Conservation (phyloP, 495 filamentous ascomycete genomes). For the Acidiella bohemica region DNA sequence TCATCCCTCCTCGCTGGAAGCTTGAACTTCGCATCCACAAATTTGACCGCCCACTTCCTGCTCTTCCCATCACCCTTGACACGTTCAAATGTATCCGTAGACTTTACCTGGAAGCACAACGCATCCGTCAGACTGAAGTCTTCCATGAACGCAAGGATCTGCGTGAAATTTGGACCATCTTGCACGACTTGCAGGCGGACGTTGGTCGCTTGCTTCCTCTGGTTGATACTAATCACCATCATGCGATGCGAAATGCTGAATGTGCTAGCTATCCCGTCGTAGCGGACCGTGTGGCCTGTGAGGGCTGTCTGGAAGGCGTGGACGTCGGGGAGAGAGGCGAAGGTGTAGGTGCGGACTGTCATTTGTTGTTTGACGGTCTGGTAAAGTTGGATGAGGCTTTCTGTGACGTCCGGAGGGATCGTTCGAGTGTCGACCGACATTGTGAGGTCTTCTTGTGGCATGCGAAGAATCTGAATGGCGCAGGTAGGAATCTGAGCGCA, state of each 20-base stretch:
- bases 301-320: conserved; percentile 64
- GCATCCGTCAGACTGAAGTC: conserved; percentile 70
- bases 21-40: conserved; percentile 83
- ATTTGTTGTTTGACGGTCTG: conserved; percentile 17
- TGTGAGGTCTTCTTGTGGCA: conserved; percentile 26
- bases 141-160: conserved; percentile 70
- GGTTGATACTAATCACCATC: conserved; percentile 79
- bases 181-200: conserved; percentile 64
- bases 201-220: conserved; percentile 69
- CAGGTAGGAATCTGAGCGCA: conserved; percentile 17
- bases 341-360: conserved; percentile 25
- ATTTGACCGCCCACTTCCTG: conserved; percentile 40
- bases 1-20: conserved; percentile 31
- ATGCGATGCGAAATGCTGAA: conserved; percentile 55
- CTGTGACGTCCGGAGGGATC: conserved; percentile 16
- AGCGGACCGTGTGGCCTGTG: conserved; percentile 43
- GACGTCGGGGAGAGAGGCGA: conserved; percentile 39
- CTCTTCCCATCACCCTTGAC: conserved; percentile 53
- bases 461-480: conserved; percentile 25
- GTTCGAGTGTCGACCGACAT: conserved; percentile 23
- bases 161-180: conserved; percentile 45
- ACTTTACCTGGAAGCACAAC: conserved; percentile 75
- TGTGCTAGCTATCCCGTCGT: conserved; percentile 43
- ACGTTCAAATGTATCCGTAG: conserved; percentile 64
- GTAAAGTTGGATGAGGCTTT: conserved; percentile 21